Base-by-base conservation (phyloP, 768 basidiomycete species). In the Pisolithus sp. region DNA sequence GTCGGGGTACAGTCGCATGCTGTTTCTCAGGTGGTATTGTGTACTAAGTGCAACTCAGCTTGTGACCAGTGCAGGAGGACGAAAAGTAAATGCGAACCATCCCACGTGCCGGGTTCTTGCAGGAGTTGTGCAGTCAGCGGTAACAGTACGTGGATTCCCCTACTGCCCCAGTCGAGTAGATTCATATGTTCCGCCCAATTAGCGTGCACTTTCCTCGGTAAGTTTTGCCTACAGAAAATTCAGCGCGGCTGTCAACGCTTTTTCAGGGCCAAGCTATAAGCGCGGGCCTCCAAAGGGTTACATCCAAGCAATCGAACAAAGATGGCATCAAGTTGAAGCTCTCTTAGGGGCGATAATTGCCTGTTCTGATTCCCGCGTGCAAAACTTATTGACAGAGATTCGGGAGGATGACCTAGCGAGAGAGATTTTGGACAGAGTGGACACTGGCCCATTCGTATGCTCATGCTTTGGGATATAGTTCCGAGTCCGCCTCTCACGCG, bases 301-400 rank as follows among this genome's bases (percentile, higher is more conserved):
- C 65, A 93, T 94, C 46, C 88, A 93, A 65, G 91, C 91, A 37
- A 92, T 94, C 48, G 92, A 94, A 70, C 86, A 89, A 53, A 71
- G 91, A 60, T 87, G 92, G 82, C 92, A 94, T 59, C 88, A 93
- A 63, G 87, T 93, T 59, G 93, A 94, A 68, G 87, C 90, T 12
- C 71, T 94, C n/a, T 75, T 94, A 5, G 92, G 89, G 34, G 83
- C 86, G 12, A 75, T 94, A 48, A 74, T 93, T 46, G 80, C 85
- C 58, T 87, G 85, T 52, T 75, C 78, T 26, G 84, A 88, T 64
- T 71, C 78, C 17, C 72, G 82, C 52, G 82, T 87, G 0, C 80
- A 83, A 62, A 71, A 70, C 34, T 63, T 89, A 46, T 72, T 89
- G 37, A 69, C 75, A 31, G 83, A 87, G 57, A 66, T 90, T 42